Percentiles rank a stretch among this genome's conserved stretches.
Conservation (phyloP, 225 moss, liverwort and hornwort species). For the Pseudisothecium myosuroides region DNA sequence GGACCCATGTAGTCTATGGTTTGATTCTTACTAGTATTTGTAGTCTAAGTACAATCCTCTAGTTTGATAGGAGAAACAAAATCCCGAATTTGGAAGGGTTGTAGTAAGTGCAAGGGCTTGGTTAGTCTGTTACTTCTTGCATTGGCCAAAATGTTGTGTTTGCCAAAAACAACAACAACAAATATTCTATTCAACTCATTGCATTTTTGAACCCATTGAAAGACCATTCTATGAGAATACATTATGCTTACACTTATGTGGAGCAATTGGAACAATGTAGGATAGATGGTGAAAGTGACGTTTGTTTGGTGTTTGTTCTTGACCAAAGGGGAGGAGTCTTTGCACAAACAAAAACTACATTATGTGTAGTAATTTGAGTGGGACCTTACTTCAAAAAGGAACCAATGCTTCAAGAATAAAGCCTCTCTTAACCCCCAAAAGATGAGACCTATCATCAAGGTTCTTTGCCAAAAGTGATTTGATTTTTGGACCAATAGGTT, state of each 20-base stretch:
- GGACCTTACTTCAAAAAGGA: background rate
- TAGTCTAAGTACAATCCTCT: background rate
- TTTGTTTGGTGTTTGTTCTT: background rate
- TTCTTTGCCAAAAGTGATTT: background rate
- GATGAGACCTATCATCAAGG: background rate
- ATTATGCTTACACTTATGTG: fast-evolving
- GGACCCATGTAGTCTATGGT: fast-evolving
- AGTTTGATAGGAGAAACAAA: background rate
- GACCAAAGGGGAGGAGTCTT: fast-evolving
- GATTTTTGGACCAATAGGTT: background rate
- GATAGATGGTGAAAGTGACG: background rate
- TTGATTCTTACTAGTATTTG: background rate
- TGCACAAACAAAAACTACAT: background rate
- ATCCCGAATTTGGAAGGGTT: too few relatives aligned
- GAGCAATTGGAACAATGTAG: too few relatives aligned
- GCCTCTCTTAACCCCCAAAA: fast-evolving
- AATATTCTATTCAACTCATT: background rate
- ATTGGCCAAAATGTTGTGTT: too few relatives aligned
- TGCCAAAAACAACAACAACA: background rate
- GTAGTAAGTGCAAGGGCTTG: background rate
- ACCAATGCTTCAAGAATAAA: too few relatives aligned
- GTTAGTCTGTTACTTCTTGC: background rate
- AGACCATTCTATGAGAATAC: too few relatives aligned
- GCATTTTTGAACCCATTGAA: background rate
- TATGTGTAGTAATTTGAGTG: background rate